A percentile compares a stretch with the other conserved stretches of the same genome.
phyloP scores from a whole-genome alignment of 2,329 filamentous ascomycete species.

The Penicillium sp. region DNA sequence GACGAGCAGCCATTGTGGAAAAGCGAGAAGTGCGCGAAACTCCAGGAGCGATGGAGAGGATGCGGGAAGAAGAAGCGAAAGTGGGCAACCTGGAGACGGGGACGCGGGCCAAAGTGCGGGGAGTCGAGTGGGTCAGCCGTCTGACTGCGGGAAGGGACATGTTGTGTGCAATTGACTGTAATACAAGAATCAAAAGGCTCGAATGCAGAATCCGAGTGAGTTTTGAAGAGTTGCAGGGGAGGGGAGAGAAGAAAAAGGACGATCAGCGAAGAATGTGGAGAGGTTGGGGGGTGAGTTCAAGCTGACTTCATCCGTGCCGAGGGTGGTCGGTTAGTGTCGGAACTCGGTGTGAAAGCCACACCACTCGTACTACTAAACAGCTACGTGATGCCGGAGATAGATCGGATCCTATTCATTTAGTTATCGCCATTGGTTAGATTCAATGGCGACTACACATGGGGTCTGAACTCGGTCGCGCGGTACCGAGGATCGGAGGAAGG shows the following conservation, averaged over 20 bases:
- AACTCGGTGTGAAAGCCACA: background rate
- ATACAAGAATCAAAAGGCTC: constrained; percentile 15
- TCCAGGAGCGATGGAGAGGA: constrained; percentile 20
- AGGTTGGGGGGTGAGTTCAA: constrained; percentile 17
- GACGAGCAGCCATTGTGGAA: constrained; percentile 45
- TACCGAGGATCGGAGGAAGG: constrained; percentile 5
- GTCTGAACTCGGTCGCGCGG: background rate
- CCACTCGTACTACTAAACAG: no score
- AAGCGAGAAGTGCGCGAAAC: constrained; percentile 33
- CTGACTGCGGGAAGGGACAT: constrained; percentile 45
- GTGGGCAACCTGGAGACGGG: constrained; percentile 38
- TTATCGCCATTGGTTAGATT: no score
- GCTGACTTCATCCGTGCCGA: constrained; percentile 26
- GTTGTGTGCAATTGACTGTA: constrained; percentile 14
- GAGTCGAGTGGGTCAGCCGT: constrained; percentile 43
- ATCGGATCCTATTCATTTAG: no score
- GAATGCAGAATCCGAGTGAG: constrained; percentile 1
- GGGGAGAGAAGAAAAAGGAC: background rate
- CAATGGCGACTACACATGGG: no score
- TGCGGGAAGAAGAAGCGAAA: constrained; percentile 24
- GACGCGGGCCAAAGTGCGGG: constrained; percentile 47
- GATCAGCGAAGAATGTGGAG: constrained; percentile 13
- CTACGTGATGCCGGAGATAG: no score
- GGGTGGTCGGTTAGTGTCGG: constrained; percentile 27
- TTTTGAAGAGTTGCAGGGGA: constrained; percentile 4